Conservation (phyloP, 2,329 filamentous ascomycete genomes). For the Cercospora sesami region DNA sequence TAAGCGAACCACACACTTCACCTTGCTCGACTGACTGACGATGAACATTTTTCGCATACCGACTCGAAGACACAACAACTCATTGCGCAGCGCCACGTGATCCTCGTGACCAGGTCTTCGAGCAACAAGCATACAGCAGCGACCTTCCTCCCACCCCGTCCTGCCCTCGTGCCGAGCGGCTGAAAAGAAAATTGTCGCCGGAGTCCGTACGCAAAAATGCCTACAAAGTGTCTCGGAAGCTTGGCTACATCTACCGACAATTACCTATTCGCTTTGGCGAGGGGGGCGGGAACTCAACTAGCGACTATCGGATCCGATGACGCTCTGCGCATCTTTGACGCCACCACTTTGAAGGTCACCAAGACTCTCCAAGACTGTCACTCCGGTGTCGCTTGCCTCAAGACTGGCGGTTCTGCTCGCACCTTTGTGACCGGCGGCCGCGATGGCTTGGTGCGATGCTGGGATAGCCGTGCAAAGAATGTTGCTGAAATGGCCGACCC, state of each 20-base stretch:
- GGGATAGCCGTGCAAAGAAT: conserved; percentile 30
- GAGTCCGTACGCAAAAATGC: conserved; percentile 3
- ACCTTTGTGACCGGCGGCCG: conserved; percentile 69
- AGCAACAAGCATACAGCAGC: neutral
- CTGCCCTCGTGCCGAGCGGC: neutral
- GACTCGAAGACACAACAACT: neutral
- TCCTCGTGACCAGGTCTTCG: neutral
- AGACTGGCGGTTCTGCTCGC: conserved; percentile 38
- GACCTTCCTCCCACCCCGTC: neutral
- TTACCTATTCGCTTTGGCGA: conserved; percentile 60
- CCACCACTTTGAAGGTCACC: conserved; percentile 55
- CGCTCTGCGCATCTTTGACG: conserved; percentile 65
- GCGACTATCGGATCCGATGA: conserved; percentile 70
- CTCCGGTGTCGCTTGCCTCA: conserved; percentile 64
- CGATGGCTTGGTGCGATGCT: conserved; percentile 60
- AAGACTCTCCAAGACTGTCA: conserved; percentile 56
- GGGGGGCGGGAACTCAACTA: conserved; percentile 45
- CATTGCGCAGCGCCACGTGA: neutral
- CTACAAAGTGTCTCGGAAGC: conserved; percentile 10
- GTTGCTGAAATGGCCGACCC: conserved; percentile 40
- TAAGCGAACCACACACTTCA: neutral
- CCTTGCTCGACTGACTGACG: neutral
- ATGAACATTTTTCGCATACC: neutral
- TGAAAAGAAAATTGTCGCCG: neutral
- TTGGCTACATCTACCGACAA: conserved; percentile 13